Evolutionary conservation across 805 yeast species (phyloP).

Genomic region (Candida endomychidarum): DNA sequence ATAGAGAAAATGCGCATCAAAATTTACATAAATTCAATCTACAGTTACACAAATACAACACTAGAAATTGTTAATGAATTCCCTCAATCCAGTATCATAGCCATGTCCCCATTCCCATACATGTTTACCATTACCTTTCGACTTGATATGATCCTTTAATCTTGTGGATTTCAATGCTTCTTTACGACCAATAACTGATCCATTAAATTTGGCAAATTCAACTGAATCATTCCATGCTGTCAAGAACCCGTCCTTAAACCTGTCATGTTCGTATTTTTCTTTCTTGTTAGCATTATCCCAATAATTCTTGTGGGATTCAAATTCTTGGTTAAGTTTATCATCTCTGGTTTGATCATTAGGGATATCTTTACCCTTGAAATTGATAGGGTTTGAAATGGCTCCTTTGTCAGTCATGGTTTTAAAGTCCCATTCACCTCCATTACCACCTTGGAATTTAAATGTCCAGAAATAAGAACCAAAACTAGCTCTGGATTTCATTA

Average conservation of each 20-base stretch:
- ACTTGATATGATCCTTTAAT: constrained; percentile 54
- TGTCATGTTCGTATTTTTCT: constrained; percentile 73
- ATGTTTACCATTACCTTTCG: constrained; percentile 55
- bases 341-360: constrained; percentile 46
- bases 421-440: constrained; percentile 97
- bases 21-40: too few species aligned
- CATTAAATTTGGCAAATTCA: constrained; percentile 67
- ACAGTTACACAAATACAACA: neutral
- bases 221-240: constrained; percentile 73
- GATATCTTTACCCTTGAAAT: constrained; percentile 22
- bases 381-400: constrained; percentile 31
- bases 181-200: constrained; percentile 71
- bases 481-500: constrained; percentile 53
- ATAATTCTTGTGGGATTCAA: constrained; percentile 54
- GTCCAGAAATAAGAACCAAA: constrained; percentile 92
- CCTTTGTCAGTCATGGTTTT: constrained; percentile 70
- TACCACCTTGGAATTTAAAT: constrained; percentile 78
- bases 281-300: constrained; percentile 64
- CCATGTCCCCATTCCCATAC: constrained; percentile 94
- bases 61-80: constrained; percentile 26
- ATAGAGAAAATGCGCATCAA: neutral
- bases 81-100: constrained; percentile 59
- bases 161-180: constrained; percentile 69
- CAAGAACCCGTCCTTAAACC: constrained; percentile 75
- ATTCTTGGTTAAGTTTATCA: constrained; percentile 36